Percentiles rank a stretch among this genome's conserved stretches.
These are phyloP conservation scores for Xylona heveae DNA, from an alignment of 495 filamentous ascomycete species.

Conservation along the genomic window DNA sequence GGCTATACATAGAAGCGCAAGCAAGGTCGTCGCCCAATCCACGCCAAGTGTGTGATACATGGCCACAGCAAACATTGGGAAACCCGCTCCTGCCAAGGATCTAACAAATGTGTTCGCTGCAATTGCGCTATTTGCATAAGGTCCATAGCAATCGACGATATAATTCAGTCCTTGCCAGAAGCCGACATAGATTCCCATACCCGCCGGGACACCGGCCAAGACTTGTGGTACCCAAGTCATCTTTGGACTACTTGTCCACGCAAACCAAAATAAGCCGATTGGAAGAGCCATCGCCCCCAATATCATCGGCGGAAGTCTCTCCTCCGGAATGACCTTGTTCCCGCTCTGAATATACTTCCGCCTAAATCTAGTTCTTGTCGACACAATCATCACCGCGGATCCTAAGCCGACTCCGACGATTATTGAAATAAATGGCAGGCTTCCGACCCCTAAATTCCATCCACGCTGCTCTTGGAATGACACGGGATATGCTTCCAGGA, in stretches of 20 bases:
- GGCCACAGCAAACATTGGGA: constrained; percentile 13
- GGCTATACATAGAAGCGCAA: neutral
- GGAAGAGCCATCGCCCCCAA: constrained; percentile 12
- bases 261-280: constrained; percentile 16
- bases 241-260: constrained; percentile 13
- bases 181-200: constrained; percentile 12
- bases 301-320: constrained; percentile 16
- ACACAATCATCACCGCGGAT: too few species aligned
- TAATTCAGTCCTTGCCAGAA: constrained; percentile 33
- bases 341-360: too few species aligned
- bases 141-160: constrained; percentile 39
- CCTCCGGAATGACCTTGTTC: constrained; percentile 20
- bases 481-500: constrained; percentile 38
- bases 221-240: constrained; percentile 13
- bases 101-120: constrained; percentile 26
- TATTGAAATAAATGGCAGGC: constrained; percentile 37
- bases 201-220: constrained; percentile 13
- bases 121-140: constrained; percentile 30
- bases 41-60: constrained; percentile 7
- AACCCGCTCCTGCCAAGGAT: constrained; percentile 19
- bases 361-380: too few species aligned
- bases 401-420: constrained; percentile 31
- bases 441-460: constrained; percentile 26
- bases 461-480: constrained; percentile 31
- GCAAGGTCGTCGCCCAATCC: neutral